Conservation (phyloP, 2,329 filamentous ascomycete species). For the Amesomyces nigricolor region DNA sequence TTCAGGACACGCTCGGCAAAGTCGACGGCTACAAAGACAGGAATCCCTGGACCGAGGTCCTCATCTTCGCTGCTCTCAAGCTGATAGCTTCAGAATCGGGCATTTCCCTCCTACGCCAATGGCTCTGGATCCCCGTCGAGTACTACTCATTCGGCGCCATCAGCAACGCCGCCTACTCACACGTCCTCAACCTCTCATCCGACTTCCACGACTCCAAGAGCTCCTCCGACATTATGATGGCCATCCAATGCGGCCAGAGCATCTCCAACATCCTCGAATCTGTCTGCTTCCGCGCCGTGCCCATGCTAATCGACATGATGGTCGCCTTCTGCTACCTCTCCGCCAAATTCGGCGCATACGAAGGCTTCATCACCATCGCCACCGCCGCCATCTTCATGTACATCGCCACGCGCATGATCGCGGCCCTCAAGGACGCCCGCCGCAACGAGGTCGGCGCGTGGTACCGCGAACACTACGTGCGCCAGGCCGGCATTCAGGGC, state of each 20-base stretch:
- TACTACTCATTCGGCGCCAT: constrained; percentile 51
- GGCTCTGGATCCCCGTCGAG: constrained; percentile 54
- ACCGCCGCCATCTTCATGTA: constrained; percentile 53
- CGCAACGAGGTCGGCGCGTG: constrained; percentile 47
- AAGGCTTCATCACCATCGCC: constrained; percentile 56
- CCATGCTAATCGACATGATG: constrained; percentile 55
- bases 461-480: constrained; percentile 51
- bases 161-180: constrained; percentile 50
- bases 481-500: constrained; percentile 51
- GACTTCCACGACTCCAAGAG: constrained; percentile 58
- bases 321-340: constrained; percentile 57
- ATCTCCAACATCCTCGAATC: constrained; percentile 53
- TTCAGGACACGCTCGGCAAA: constrained; percentile 62
- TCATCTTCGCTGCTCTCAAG: constrained; percentile 46
- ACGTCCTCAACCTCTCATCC: constrained; percentile 55
- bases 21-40: constrained; percentile 32
- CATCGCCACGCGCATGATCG: constrained; percentile 47
- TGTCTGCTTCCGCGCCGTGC: constrained; percentile 52
- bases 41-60: constrained; percentile 48
- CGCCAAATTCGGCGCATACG: constrained; percentile 53
- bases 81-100: constrained; percentile 51
- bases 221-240: constrained; percentile 52
- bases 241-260: constrained; percentile 49
- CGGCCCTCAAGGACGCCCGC: constrained; percentile 44
- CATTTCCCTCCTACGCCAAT: constrained; percentile 47